Conservation (phyloP, 495 filamentous ascomycete genomes). For the Glonium stellatum region DNA sequence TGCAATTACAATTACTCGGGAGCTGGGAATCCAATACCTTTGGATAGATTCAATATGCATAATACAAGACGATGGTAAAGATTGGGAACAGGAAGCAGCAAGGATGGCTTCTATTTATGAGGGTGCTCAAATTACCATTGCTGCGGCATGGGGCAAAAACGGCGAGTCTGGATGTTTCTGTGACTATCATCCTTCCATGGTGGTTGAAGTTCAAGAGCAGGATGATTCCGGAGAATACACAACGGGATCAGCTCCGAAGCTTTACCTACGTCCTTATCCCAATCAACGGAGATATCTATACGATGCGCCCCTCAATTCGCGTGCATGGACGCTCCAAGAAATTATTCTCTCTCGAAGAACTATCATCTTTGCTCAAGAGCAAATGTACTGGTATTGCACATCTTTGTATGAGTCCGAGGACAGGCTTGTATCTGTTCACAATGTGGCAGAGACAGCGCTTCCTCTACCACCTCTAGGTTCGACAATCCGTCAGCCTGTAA, state of each 20-base stretch:
- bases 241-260: not conserved
- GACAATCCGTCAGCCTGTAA: not conserved
- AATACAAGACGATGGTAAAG: conserved; percentile 37
- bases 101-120: conserved; percentile 40
- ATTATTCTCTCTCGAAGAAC: conserved; percentile 35
- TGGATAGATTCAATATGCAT: conserved; percentile 46
- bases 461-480: not conserved
- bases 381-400: conserved; percentile 39
- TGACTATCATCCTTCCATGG: not conserved
- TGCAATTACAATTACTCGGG: conserved; percentile 31
- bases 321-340: conserved; percentile 39
- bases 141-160: not conserved
- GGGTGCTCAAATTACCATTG: not conserved
- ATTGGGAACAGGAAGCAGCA: conserved; percentile 39
- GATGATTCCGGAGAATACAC: not conserved
- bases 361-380: conserved; percentile 36
- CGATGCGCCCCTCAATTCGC: not conserved
- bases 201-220: not conserved
- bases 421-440: not conserved
- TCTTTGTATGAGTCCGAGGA: not conserved
- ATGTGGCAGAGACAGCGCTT: not conserved
- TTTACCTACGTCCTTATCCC: not conserved
- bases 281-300: not conserved
- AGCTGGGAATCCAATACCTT: conserved; percentile 35
- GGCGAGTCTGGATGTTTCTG: not conserved